Conservation (phyloP, 2,329 filamentous ascomycete genomes). For the Botrytis fragariae region DNA sequence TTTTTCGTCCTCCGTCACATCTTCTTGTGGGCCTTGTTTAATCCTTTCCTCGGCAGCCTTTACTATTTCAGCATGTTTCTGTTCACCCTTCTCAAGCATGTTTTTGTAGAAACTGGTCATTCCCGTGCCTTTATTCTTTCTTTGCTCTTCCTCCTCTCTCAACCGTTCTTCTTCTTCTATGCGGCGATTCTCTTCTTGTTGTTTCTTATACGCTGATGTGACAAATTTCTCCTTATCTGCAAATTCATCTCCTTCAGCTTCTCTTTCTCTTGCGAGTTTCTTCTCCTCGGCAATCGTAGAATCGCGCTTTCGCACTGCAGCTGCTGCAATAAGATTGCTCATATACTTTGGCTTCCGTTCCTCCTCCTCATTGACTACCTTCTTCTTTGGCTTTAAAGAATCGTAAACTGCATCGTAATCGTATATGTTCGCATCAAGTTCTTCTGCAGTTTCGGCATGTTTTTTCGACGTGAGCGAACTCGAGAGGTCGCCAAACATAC, state of each 20-base stretch:
- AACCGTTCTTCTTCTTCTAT: constrained; percentile 70
- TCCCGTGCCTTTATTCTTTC: constrained; percentile 63
- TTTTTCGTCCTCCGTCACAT: constrained; percentile 41
- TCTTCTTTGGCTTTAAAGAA: constrained; percentile 65
- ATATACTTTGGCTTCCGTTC: constrained; percentile 76
- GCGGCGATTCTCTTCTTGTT: constrained; percentile 71
- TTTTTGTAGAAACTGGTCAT: constrained; percentile 79
- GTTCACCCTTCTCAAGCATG: constrained; percentile 68
- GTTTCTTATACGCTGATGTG: constrained; percentile 76
- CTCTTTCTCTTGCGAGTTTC: constrained; percentile 72
- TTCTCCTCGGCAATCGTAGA: constrained; percentile 77
- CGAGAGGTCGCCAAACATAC: constrained; percentile 64
- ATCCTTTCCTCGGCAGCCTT: constrained; percentile 61
- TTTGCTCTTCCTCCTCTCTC: constrained; percentile 62
- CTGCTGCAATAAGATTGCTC: constrained; percentile 68
- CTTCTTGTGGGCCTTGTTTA: constrained; percentile 44
- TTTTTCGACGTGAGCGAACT: constrained; percentile 61
- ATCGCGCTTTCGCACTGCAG: constrained; percentile 74
- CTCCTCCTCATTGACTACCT: constrained; percentile 51
- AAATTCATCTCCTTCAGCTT: constrained; percentile 77
- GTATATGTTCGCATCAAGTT: constrained; percentile 72
- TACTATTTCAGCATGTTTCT: constrained; percentile 66
- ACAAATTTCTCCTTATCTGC: constrained; percentile 84
- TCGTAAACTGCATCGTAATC: constrained; percentile 85
- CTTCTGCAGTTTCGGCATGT: constrained; percentile 62